Base-by-base conservation (phyloP, 2,329 filamentous ascomycete species). In the Dothistroma septosporum region DNA sequence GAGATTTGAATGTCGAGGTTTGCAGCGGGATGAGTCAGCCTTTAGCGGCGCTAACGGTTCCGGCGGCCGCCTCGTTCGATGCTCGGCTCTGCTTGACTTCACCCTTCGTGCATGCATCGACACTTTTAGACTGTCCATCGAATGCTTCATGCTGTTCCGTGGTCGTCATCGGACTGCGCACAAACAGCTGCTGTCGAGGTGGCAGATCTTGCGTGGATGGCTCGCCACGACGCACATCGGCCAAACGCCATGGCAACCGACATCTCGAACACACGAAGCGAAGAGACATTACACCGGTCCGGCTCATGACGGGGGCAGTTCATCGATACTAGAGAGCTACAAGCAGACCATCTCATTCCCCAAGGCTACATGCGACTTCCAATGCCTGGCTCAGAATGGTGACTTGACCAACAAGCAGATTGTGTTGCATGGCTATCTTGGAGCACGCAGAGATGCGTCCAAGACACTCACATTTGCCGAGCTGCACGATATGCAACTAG, bases 391-490 rank as follows among this genome's bases (percentile, higher is more conserved):
- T 19, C 58, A 66, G 50, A 61, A 73, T 58, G 64, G 69, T 14
- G 52, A 55, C 31, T 61, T 64, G 21, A 54, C 73, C 19, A 74
- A 73, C 41, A 50, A 78, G 8, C 70, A 76, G 21, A 79, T 89
- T 33, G 79, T 80, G 0, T 73, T 90, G 0, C 82, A 87, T 73
- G 92, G 92, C 21, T 94, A 92, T 68, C 75, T 96, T 0, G 85
- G 86, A 28, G 85, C 85, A 61, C 82, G 86, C 32, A 83, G 85
- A 63, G 85, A 90, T 68, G 79, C 92, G 22, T 86, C 85, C 31
- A 86, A 86, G 57, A 85, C 83, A 44, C 78, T 95, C 21, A 84
- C 84, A 1, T 96, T 96, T 70, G 87, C 87, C 53, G 82, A 87
- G 55, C 72, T 86, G 37, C 76, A 69, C 55, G 70, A 73, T 53